Conservation (phyloP, 345 rosid species). For the Populus tremula region DNA sequence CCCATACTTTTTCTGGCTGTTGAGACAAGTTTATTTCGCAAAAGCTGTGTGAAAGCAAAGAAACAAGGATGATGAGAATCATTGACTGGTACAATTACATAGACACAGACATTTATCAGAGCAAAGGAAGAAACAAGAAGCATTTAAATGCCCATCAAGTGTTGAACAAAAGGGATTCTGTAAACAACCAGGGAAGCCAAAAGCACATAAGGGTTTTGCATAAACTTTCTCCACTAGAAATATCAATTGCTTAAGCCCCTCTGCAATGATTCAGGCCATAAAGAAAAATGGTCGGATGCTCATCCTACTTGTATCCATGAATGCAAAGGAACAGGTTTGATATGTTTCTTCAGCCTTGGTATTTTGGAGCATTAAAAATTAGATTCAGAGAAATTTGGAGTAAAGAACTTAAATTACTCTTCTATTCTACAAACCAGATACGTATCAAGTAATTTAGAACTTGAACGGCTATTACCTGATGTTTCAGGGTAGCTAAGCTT, state of each 20-base stretch:
- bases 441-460: not conserved
- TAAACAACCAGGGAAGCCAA: not conserved
- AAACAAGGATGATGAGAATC: slow-evolving; percentile 9
- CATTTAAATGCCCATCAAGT: not conserved
- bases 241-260: not conserved
- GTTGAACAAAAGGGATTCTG: not conserved
- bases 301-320: not conserved
- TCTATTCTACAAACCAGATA: slow-evolving; percentile 4
- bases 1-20: slow-evolving; percentile 60
- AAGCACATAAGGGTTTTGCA: not conserved
- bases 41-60: slow-evolving; percentile 49
- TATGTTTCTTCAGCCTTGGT: not conserved
- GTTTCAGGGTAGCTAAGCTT: slow-evolving; percentile 85
- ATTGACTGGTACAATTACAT: not conserved
- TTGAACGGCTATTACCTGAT: slow-evolving; percentile 53
- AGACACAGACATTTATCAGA: not conserved
- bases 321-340: not conserved
- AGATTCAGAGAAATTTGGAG: not conserved
- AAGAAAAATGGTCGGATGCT: not conserved
- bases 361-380: not conserved
- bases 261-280: not conserved
- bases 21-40: slow-evolving; percentile 72
- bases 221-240: not conserved
- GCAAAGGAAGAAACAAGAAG: not conserved
- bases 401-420: not conserved